phyloP scores from a whole-genome alignment of 352 stramenopile species.

The Phytopythium kandeliae region DNA sequence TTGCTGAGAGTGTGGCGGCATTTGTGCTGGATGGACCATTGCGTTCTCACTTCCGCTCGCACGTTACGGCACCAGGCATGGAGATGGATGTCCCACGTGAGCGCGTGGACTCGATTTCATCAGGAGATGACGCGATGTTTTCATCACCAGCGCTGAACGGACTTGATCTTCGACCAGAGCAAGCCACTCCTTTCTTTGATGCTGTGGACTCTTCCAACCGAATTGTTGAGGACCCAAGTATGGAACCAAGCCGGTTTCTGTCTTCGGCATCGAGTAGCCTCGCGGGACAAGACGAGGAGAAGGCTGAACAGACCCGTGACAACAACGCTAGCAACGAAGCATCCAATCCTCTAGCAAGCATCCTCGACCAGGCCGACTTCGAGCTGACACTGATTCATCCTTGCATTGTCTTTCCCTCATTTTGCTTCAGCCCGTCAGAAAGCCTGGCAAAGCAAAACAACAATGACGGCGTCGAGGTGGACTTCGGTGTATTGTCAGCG shows the following conservation, averaged over 20 bases:
- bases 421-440: constrained; percentile 14
- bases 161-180: constrained; percentile 11
- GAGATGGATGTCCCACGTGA: neutral
- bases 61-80: constrained; percentile 5
- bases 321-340: neutral
- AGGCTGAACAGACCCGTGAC: neutral
- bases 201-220: constrained; percentile 36
- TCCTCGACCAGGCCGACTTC: constrained; percentile 27
- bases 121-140: neutral
- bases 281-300: neutral
- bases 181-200: constrained; percentile 62
- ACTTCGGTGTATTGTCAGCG: constrained; percentile 40
- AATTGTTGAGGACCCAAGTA: neutral
- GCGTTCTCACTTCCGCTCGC: constrained; percentile 29
- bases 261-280: neutral
- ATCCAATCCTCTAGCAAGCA: neutral
- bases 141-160: constrained; percentile 6
- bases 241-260: neutral
- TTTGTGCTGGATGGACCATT: constrained; percentile 58
- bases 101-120: constrained; percentile 4
- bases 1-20: constrained; percentile 50
- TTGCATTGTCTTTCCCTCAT: constrained; percentile 37
- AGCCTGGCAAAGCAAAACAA: constrained; percentile 8
- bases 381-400: constrained; percentile 40
- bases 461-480: constrained; percentile 34